A percentile compares a stretch with the other conserved stretches of the same genome.
Conservation (phyloP, 106 monocot genomes). For the Vanilla planifolia region DNA sequence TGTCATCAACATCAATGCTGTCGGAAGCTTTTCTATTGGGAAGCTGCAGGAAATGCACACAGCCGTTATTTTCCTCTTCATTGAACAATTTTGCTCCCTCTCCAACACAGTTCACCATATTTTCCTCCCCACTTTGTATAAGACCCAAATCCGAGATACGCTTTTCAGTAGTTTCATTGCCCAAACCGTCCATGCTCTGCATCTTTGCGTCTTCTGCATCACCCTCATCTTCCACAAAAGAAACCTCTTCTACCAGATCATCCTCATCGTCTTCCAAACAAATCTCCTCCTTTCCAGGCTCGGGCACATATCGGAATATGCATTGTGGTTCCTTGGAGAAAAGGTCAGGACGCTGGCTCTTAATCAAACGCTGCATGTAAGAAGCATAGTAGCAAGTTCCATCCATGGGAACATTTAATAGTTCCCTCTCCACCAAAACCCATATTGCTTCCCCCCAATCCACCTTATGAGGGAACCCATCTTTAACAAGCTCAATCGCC, state of each 20-base stretch:
- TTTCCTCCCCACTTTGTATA: conserved; percentile 14
- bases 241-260: not conserved
- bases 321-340: conserved; percentile 23
- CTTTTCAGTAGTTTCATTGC: conserved; percentile 1
- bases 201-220: not conserved
- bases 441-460: conserved; percentile 81
- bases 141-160: conserved; percentile 2
- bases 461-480: conserved; percentile 59
- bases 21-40: conserved; percentile 17
- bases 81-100: conserved; percentile 13
- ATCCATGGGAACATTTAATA: conserved; percentile 35
- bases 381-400: conserved; percentile 73
- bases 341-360: conserved; percentile 38
- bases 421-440: conserved; percentile 76
- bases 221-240: conserved; percentile 1
- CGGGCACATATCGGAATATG: not conserved
- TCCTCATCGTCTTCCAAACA: not conserved
- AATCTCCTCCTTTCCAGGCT: not conserved
- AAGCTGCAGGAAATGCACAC: conserved; percentile 15
- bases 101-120: conserved; percentile 15
- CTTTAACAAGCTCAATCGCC: conserved; percentile 49
- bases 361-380: conserved; percentile 70
- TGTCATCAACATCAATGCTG: conserved; percentile 35
- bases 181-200: conserved; percentile 4
- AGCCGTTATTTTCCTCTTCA: conserved; percentile 3